phyloP scores from a whole-genome alignment of 2,329 filamentous ascomycete genomes.

The Aspergillus hortae region DNA sequence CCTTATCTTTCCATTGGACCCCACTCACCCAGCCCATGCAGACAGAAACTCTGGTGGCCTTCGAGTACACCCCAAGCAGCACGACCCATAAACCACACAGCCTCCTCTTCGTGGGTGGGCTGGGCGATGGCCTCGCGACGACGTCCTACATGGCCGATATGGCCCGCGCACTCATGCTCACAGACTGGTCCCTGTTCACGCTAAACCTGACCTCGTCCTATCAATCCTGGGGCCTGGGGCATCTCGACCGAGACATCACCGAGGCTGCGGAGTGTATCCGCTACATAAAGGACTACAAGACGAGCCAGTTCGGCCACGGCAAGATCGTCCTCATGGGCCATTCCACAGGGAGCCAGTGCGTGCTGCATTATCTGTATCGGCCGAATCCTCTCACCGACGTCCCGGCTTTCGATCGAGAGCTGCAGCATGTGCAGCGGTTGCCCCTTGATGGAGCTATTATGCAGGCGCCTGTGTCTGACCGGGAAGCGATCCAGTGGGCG shows the following conservation, averaged over 20 bases:
- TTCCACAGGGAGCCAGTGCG: constrained; percentile 66
- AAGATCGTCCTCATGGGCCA: constrained; percentile 66
- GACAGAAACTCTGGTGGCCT: constrained; percentile 36
- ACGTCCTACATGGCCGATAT: constrained; percentile 53
- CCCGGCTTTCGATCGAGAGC: constrained; percentile 26
- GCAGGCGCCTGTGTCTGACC: constrained; percentile 75
- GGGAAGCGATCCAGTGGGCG: constrained; percentile 57
- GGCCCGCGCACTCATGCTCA: constrained; percentile 43
- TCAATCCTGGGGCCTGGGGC: constrained; percentile 52
- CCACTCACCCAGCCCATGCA: constrained; percentile 11
- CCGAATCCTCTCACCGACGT: constrained; percentile 37
- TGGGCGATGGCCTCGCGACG: constrained; percentile 55
- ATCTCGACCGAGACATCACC: constrained; percentile 51
- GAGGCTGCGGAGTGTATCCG: constrained; percentile 51
- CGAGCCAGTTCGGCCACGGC: constrained; percentile 24
- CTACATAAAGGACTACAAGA: constrained; percentile 47
- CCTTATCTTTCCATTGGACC: neutral
- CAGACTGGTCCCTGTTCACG: constrained; percentile 54
- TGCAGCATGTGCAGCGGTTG: constrained; percentile 42
- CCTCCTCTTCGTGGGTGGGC: constrained; percentile 57
- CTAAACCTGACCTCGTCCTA: constrained; percentile 52
- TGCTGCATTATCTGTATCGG: constrained; percentile 58
- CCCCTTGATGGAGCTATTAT: constrained; percentile 70
- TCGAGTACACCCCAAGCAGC: constrained; percentile 33
- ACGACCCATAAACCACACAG: constrained; percentile 41